Evolutionary conservation across 2,329 filamentous ascomycete species (phyloP).

Genomic region (Penicillium sclerotigenum): DNA sequence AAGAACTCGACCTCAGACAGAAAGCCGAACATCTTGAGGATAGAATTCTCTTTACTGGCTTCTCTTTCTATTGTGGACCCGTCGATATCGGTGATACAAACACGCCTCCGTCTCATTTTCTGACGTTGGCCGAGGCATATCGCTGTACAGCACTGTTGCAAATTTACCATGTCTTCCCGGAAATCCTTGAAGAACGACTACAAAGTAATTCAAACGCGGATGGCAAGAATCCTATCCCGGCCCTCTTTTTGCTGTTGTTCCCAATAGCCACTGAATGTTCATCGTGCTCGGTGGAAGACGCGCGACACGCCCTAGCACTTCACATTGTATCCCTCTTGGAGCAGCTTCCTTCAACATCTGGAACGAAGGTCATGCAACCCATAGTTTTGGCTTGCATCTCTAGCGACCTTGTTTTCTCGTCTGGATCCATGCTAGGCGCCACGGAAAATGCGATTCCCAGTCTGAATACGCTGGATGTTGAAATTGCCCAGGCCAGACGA

Average conservation of each 20-base stretch:
- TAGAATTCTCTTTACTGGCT: slow-evolving; percentile 18
- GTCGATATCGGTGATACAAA: slow-evolving; percentile 24
- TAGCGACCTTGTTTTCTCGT: slow-evolving; percentile 24
- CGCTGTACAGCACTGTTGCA: slow-evolving; percentile 22
- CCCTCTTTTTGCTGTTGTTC: slow-evolving; percentile 18
- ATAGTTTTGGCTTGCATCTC: slow-evolving; percentile 21
- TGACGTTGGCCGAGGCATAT: slow-evolving; percentile 22
- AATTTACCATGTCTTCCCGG: slow-evolving; percentile 24
- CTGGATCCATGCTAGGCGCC: slow-evolving; percentile 17
- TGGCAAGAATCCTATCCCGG: slow-evolving; percentile 8
- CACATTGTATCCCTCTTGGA: slow-evolving; percentile 23
- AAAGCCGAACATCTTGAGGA: slow-evolving; percentile 20
- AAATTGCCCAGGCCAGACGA: slow-evolving; percentile 23
- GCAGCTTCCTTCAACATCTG: slow-evolving; percentile 22
- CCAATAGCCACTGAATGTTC: neutral
- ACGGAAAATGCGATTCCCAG: slow-evolving; percentile 16
- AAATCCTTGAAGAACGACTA: slow-evolving; percentile 19
- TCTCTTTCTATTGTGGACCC: slow-evolving; percentile 22
- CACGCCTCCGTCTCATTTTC: slow-evolving; percentile 23
- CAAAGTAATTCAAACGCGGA: slow-evolving; percentile 8
- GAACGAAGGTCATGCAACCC: slow-evolving; percentile 23
- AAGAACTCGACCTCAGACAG: slow-evolving; percentile 19
- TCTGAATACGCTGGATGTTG: slow-evolving; percentile 21
- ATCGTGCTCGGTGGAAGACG: slow-evolving; percentile 13
- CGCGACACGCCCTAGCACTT: slow-evolving; percentile 19